Evolutionary conservation across 73 alveolate species (phyloP).

Genomic region (Blepharisma stoltei): DNA sequence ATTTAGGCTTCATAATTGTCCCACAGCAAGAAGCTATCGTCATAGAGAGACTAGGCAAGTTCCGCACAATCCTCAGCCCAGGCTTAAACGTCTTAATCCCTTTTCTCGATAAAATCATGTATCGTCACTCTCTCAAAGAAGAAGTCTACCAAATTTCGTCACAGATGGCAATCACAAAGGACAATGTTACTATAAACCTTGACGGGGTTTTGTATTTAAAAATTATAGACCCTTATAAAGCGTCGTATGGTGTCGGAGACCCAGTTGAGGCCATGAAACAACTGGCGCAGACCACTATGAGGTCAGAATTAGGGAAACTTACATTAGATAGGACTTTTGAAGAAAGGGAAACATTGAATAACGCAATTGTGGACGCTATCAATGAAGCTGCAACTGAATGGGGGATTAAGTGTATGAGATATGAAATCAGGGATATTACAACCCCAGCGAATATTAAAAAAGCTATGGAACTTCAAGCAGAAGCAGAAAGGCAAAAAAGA

Average conservation of each 20-base stretch:
- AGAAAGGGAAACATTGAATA: constrained; percentile 73
- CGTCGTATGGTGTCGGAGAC: constrained; percentile 74
- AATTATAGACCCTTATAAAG: constrained; percentile 84
- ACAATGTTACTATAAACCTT: constrained; percentile 82
- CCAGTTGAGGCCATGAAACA: constrained; percentile 72
- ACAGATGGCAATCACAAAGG: constrained; percentile 84
- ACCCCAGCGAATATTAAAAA: constrained; percentile 71
- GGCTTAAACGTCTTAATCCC: constrained; percentile 83
- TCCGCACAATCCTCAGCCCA: constrained; percentile 63
- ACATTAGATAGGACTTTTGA: constrained; percentile 66
- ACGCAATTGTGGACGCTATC: constrained; percentile 61
- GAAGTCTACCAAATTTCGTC: constrained; percentile 68
- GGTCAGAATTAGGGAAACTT: constrained; percentile 88
- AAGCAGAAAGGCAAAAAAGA: constrained; percentile 83
- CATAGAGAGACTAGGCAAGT: constrained; percentile 91
- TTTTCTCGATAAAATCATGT: constrained; percentile 70
- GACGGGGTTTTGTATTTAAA: constrained; percentile 88
- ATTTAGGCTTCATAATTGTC: constrained; percentile 73
- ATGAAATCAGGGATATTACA: constrained; percentile 82
- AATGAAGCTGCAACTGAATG: constrained; percentile 73
- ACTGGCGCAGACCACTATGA: constrained; percentile 90
- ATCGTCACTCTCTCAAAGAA: constrained; percentile 82
- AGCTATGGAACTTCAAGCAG: constrained; percentile 78
- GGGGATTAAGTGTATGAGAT: constrained; percentile 80
- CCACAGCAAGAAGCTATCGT: constrained; percentile 80